Evolutionary conservation across 1,284 basidiomycete genomes (phyloP), one percentile per base, ranked within the genome.

Genomic region (Cystobasidium pallidum): DNA sequence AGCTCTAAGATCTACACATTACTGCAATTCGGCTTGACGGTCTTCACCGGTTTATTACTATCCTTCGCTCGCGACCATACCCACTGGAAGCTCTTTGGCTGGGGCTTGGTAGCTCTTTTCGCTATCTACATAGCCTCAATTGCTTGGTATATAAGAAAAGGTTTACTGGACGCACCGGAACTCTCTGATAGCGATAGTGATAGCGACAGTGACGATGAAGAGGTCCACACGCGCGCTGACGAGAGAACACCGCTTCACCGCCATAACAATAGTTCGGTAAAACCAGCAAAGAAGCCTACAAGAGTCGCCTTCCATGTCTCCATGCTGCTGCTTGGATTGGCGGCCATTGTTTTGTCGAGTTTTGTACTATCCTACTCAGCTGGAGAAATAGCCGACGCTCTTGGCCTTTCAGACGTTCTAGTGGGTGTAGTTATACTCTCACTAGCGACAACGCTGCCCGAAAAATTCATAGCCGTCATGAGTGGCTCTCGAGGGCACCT

Each of bases 371-470:
- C 79, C 21, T 74, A 73, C 55, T 77, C 79, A 1, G 75, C 78
- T 11, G 66, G 79, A 3, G 74, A 74, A n/a, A 73, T 81, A 34
- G 78, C 77, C 13, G 72, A 75, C 24, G 51, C 75, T 15, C 41
- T 76, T 0, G 75, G 77, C 52, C 70, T 80, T 1, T 79, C 79
- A 0, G 75, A 80, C 24, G 76, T 78, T 0, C 72, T 79, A 0
- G 70, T 78, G 15, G 80, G 80, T 21, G 67, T 81, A 21, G 78
- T 78, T 10, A 71, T 80, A 19, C 75, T 81, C 11, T 76, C 76
- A 17, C 77, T 81, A 43, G 77, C 78, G 1, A 81, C 80, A 10
- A 81, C 80, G 17, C 62, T 81, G 7, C 80, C 80, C 0, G 80
- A 80, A 45, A 81, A 81, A 72, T 64, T 78, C 21, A 77, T 81